phyloP scores from a whole-genome alignment of 768 basidiomycete genomes.

The Kwoniella sp. region DNA sequence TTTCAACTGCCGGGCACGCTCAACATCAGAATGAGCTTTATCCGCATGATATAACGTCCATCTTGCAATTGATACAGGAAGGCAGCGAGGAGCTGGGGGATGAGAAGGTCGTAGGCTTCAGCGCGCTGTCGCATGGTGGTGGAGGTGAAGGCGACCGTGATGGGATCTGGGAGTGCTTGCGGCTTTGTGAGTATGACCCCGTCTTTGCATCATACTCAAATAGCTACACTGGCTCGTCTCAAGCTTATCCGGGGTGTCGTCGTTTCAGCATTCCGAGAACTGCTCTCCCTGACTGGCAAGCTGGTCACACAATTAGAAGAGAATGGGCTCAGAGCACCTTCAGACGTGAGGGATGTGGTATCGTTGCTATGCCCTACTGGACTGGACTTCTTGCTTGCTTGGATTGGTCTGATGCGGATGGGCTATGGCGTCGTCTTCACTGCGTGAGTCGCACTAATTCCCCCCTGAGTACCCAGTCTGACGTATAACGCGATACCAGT shows the following conservation, averaged over 20 bases:
- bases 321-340: not conserved
- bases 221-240: not conserved
- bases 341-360: slow-evolving; percentile 21
- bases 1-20: slow-evolving; percentile 51
- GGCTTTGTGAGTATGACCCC: slow-evolving; percentile 48
- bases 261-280: slow-evolving; percentile 36
- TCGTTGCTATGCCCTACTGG: slow-evolving; percentile 48
- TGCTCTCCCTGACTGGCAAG: slow-evolving; percentile 26
- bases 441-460: slow-evolving; percentile 39
- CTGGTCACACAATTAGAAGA: slow-evolving; percentile 12
- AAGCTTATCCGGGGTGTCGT: not conserved
- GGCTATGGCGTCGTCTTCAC: slow-evolving; percentile 49
- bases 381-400: slow-evolving; percentile 46
- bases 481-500: slow-evolving; percentile 16
- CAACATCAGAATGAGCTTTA: slow-evolving; percentile 45
- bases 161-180: slow-evolving; percentile 38
- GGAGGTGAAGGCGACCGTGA: not conserved
- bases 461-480: not conserved
- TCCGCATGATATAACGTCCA: slow-evolving; percentile 40
- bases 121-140: slow-evolving; percentile 10
- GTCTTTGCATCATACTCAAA: not conserved
- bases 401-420: slow-evolving; percentile 50
- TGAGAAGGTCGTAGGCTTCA: slow-evolving; percentile 48
- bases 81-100: slow-evolving; percentile 44
- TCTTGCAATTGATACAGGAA: slow-evolving; percentile 46